A percentile compares a stretch with the other conserved stretches of the same genome.
Conservation (phyloP, 257 asterid genomes). For the Sherardia arvensis region DNA sequence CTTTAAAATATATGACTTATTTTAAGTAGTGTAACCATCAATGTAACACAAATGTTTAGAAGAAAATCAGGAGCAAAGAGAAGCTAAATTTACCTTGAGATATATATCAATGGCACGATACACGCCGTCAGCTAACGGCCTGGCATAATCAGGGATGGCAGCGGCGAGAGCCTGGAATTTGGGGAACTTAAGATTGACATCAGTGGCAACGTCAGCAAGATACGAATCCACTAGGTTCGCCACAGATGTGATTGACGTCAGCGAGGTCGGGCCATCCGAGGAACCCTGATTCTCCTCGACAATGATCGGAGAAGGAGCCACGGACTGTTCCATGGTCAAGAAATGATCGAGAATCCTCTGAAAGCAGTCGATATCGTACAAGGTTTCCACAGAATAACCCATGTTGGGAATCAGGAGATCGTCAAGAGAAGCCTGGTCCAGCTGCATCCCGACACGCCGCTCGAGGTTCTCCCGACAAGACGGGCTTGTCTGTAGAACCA, state of each 20-base stretch:
- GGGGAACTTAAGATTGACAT: conserved; percentile 57
- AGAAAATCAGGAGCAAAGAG: too few species aligned
- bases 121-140: conserved; percentile 69
- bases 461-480: conserved; percentile 66
- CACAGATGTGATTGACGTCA: conserved; percentile 65
- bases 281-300: conserved; percentile 44
- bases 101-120: conserved; percentile 85
- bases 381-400: conserved; percentile 51
- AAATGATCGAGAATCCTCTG: conserved; percentile 92
- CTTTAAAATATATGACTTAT: too few species aligned
- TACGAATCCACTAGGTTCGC: conserved; percentile 74
- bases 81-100: conserved; percentile 58
- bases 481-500: conserved; percentile 53
- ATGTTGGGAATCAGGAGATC: conserved; percentile 67
- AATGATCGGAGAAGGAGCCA: conserved; percentile 51
- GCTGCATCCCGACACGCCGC: conserved; percentile 62
- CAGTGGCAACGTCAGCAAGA: conserved; percentile 84
- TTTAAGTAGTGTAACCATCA: too few species aligned
- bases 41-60: too few species aligned
- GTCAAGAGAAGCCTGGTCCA: conserved; percentile 63
- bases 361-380: conserved; percentile 74
- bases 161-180: conserved; percentile 78
- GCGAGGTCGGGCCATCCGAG: conserved; percentile 26
- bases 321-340: conserved; percentile 46
- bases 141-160: conserved; percentile 74